Evolutionary conservation across 2,329 filamentous ascomycete genomes (phyloP).

Genomic region (Elsinoe ampelina): DNA sequence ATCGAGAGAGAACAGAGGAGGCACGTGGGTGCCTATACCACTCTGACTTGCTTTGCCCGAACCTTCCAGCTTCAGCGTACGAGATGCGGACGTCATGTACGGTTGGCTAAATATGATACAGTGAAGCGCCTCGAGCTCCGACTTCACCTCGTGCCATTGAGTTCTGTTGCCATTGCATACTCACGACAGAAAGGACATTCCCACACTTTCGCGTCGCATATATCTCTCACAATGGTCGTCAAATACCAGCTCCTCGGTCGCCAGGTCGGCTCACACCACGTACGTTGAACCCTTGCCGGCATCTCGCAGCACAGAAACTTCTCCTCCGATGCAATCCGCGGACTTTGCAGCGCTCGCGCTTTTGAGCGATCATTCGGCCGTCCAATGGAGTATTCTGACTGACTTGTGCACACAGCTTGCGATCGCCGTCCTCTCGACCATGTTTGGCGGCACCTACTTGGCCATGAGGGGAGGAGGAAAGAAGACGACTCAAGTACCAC

Average conservation of each 20-base stretch:
- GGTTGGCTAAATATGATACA: not conserved
- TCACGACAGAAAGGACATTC: conserved; percentile 10
- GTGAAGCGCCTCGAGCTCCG: conserved; percentile 8
- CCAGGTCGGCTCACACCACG: conserved; percentile 46
- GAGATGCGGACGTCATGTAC: not conserved
- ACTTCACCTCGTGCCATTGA: conserved; percentile 11
- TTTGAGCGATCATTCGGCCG: not conserved
- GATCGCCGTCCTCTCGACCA: conserved; percentile 46
- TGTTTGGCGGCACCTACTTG: conserved; percentile 38
- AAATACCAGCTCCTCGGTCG: conserved; percentile 44
- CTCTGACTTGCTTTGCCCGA: not conserved
- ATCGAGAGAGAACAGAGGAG: not conserved
- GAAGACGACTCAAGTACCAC: conserved; percentile 42
- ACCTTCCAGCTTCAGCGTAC: too few species aligned
- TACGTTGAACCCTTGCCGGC: conserved; percentile 28
- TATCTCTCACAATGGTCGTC: conserved; percentile 36
- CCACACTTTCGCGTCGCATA: conserved; percentile 9
- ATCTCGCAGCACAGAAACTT: conserved; percentile 4
- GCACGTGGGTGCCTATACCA: not conserved
- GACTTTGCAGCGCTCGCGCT: too few species aligned
- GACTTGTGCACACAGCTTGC: conserved; percentile 44
- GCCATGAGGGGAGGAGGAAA: conserved; percentile 40
- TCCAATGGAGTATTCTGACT: not conserved
- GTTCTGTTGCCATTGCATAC: conserved; percentile 11
- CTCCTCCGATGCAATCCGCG: not conserved